A percentile compares a stretch with the other conserved stretches of the same genome.
Evolutionary conservation across 495 filamentous ascomycete genomes (phyloP).

Genomic region (Talaromyces trachyspermus): DNA sequence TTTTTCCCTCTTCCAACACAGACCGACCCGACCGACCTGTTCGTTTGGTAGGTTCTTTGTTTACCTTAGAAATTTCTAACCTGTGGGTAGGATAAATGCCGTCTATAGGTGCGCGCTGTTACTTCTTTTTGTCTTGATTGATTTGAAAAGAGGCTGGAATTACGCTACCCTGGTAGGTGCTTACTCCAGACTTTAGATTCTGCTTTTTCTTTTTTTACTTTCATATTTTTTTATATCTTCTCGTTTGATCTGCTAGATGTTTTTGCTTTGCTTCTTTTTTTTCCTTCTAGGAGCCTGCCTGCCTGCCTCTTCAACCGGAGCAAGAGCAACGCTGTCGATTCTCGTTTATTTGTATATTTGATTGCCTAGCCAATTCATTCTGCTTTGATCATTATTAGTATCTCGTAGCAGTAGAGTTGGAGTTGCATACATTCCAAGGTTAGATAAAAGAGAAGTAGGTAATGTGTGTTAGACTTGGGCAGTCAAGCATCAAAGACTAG

Average conservation of each 20-base stretch:
- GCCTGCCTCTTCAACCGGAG: background rate
- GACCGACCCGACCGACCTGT: background rate
- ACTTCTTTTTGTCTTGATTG: background rate
- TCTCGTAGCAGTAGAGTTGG: too few species aligned
- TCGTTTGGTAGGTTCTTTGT: constrained; percentile 8
- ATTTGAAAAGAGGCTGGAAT: constrained; percentile 4
- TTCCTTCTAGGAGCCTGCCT: constrained; percentile 5
- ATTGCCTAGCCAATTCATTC: background rate
- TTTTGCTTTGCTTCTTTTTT: background rate
- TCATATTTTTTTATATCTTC: too few species aligned
- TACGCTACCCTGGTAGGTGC: constrained; percentile 6
- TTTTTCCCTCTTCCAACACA: background rate
- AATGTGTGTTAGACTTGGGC: too few species aligned
- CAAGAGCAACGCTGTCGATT: background rate
- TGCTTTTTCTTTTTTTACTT: too few species aligned
- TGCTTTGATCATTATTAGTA: background rate
- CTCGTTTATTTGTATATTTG: constrained; percentile 7
- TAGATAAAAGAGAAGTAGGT: too few species aligned
- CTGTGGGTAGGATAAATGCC: constrained; percentile 6
- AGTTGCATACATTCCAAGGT: too few species aligned
- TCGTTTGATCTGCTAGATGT: constrained; percentile 5
- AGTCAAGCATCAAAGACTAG: too few species aligned
- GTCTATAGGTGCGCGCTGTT: too few species aligned
- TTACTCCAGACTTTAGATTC: constrained; percentile 1
- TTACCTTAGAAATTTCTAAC: too few species aligned